A percentile compares a stretch with the other conserved stretches of the same genome.
Evolutionary conservation across 495 filamentous ascomycete genomes (phyloP).

Genomic region (Filosporella fistucella): DNA sequence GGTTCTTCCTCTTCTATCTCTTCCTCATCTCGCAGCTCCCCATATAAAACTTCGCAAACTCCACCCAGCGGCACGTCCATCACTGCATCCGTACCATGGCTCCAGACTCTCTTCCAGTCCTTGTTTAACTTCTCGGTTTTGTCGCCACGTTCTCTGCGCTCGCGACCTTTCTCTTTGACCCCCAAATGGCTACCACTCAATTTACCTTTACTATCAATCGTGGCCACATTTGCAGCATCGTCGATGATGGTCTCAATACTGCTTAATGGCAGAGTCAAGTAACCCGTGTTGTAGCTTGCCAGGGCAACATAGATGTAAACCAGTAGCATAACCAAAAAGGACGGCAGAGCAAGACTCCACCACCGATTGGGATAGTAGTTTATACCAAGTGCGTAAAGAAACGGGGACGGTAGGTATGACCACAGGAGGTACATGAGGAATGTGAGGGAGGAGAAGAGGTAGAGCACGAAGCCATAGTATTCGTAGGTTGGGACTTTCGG

Average conservation of each 20-base stretch:
- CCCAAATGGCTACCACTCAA: conserved; percentile 43
- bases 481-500: conserved; percentile 97
- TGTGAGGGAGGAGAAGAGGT: conserved; percentile 72
- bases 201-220: conserved; percentile 66
- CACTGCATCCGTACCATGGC: conserved; percentile 90
- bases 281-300: conserved; percentile 84
- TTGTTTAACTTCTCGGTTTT: conserved; percentile 19
- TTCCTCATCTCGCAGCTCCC: conserved; percentile 38
- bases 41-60: conserved; percentile 90
- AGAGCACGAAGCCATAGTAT: conserved; percentile 97
- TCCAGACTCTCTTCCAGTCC: conserved; percentile 82
- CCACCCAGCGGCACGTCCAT: conserved; percentile 96
- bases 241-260: conserved; percentile 91
- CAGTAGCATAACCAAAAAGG: conserved; percentile 82
- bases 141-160: conserved; percentile 18
- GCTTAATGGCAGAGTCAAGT: conserved; percentile 75
- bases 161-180: conserved; percentile 43
- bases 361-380: conserved; percentile 96
- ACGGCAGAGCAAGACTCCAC: conserved; percentile 92
- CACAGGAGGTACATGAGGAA: conserved; percentile 92
- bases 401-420: conserved; percentile 87
- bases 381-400: conserved; percentile 89
- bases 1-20: conserved; percentile 21
- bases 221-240: conserved; percentile 79
- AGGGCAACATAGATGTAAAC: conserved; percentile 94